Base-by-base conservation (phyloP, 768 basidiomycete genomes). In the Collybia nuda region DNA sequence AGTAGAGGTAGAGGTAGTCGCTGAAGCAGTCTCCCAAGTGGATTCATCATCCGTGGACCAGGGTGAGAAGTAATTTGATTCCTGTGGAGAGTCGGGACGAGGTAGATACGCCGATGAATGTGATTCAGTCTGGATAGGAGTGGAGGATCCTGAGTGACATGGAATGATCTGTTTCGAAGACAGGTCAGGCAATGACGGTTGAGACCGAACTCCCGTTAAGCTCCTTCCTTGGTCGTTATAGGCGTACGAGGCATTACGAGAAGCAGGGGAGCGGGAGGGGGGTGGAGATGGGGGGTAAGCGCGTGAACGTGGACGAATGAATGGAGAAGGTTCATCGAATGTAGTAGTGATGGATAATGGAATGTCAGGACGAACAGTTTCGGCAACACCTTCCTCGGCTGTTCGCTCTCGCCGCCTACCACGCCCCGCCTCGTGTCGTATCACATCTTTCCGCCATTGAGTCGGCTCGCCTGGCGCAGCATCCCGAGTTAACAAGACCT, bases 31-130 rank as follows among this genome's bases (percentile, higher is more conserved):
- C 53, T 89, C 88, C 85, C 86, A 89, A 32, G 77, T 78, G 6
- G 84, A 88, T 50, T 90, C 87, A 56, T 88, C 88, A 50, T 90
- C 88, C 2, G 85, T 87, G 14, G 85, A 81, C 83, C 84, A 89
- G 1, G 86, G 79, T 0, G 86, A 87, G 50, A 72, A 60, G 1
- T 61, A 53, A n/a, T 64, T 47, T 11, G 72, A 65, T 29, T 64
- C 74, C 17, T 69, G 51, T 9, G 71, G 69, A 18, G 71, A 71
- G 19, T 62, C 44, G 36, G 70, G 59, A 48, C 58, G 57, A 40
- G 63, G 62, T 37, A 53, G 57, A 29, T 42, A 57, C 48, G 40
- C 58, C 41, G 60, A 63, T 26, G 65, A 60, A 40, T 67, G 49
- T 22, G 61, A 50, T 37, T 56, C 59, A 51, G 60, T 65, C 44